Base-by-base conservation (phyloP, 768 basidiomycete species). In the Kwoniella shandongensis region DNA sequence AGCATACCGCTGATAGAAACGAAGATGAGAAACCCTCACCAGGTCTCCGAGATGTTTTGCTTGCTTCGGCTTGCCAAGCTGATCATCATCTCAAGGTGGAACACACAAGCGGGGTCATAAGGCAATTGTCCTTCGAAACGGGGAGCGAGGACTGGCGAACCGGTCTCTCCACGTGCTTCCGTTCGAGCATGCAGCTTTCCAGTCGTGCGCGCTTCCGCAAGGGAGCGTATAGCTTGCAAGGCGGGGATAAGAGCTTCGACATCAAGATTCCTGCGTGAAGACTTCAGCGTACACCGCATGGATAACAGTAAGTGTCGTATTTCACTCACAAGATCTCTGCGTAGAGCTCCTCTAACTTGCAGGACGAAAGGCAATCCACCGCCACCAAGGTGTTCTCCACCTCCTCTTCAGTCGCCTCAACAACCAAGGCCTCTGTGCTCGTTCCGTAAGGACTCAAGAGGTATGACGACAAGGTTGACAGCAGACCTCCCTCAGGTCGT, bases 91-190 rank as follows among this genome's bases (percentile, higher is more conserved):
- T 99, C 96, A 59, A 98, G 77, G 35, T 98, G 84, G 78, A 97
- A 94, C 0, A 96, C 86, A 7, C 92, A 89, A 2, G 91, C 89
- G 11, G 96, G 91, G 73, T 99, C 96, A 67, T 98, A 99, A 10
- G 93, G 85, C 8, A 94, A 78, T 48, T 86, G 82, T 51, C 82
- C 69, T 10, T 75, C 76, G 41, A 63, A 40, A 51, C 61, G 18
- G 38, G n/a, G 10, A 30, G 27, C 41, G 1, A 62, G 48, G 23
- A 54, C 40, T 0, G 71, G 62, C 15, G 71, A 63, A 17, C 66
- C 57, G 48, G 54, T 62, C 63, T 71, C 56, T 49, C 57, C 35
- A 29, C 61, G 50, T 12, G 47, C 40, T 51, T 68, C 62, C 18
- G 51, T 40, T 23, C 61, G 40, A 20, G 51, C 29, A 12, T 62